phyloP scores from a whole-genome alignment of 2,329 filamentous ascomycete genomes.

The Beauveria scarabaeidicola region DNA sequence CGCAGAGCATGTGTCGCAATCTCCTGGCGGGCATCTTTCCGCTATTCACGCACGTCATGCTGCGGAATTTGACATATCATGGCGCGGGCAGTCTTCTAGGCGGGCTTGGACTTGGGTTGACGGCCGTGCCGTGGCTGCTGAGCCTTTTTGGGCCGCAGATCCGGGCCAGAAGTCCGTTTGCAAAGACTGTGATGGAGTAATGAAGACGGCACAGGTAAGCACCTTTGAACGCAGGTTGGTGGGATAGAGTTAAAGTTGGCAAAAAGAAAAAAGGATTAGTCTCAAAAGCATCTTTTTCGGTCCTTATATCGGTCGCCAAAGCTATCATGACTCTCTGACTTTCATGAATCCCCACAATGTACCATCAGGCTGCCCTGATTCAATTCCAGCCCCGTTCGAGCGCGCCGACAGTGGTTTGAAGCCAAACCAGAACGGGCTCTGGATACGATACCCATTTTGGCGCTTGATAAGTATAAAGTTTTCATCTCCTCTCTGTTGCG shows the following conservation, averaged over 20 bases:
- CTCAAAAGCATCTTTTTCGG: neutral
- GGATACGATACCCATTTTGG: neutral
- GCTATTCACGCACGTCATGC: constrained; percentile 65
- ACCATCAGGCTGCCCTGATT: constrained; percentile 44
- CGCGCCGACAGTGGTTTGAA: constrained; percentile 23
- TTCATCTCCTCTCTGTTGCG: neutral
- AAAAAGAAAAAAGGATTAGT: neutral
- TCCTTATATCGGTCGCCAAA: constrained; percentile 20
- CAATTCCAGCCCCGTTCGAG: constrained; percentile 53
- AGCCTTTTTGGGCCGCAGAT: constrained; percentile 72
- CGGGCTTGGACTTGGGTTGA: constrained; percentile 58
- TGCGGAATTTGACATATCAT: constrained; percentile 59
- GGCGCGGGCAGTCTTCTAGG: constrained; percentile 69
- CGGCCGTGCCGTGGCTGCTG: constrained; percentile 76
- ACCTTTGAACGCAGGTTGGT: neutral
- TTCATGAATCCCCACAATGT: neutral
- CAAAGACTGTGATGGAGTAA: neutral
- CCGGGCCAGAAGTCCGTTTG: constrained; percentile 27
- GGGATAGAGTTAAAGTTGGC: too few relatives aligned
- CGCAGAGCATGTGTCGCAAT: constrained; percentile 80
- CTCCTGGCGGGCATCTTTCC: constrained; percentile 75
- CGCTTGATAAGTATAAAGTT: neutral
- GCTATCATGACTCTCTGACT: neutral
- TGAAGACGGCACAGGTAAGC: neutral
- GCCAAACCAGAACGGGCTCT: neutral